Conservation (phyloP, 75 land plant species). For the Pinus tabuliformis region DNA sequence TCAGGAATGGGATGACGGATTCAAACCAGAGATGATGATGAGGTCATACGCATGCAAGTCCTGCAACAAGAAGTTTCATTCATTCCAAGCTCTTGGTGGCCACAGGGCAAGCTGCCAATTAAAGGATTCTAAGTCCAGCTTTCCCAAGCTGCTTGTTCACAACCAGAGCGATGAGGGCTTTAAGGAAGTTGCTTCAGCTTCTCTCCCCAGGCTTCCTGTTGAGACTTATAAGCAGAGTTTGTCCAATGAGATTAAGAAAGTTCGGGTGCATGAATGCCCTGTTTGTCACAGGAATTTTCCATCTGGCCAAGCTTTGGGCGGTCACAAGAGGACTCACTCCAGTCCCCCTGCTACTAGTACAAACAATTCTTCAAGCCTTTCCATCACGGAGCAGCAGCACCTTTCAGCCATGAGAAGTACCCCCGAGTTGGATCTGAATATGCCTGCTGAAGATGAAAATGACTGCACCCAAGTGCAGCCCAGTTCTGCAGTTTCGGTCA, state of each 20-base stretch:
- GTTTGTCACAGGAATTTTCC: constrained; percentile 48
- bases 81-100: constrained; percentile 57
- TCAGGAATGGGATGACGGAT: background rate
- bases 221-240: too few species aligned
- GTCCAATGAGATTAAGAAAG: background rate
- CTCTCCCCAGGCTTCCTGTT: background rate
- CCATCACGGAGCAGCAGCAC: constrained; percentile 3
- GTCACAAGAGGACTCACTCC: constrained; percentile 58
- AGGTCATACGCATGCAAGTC: constrained; percentile 34
- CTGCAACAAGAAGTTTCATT: constrained; percentile 25
- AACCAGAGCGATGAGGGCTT: too few species aligned
- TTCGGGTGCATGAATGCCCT: constrained; percentile 42
- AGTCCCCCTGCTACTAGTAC: background rate
- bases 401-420: background rate
- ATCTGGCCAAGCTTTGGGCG: constrained; percentile 72
- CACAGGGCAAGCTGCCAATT: constrained; percentile 33
- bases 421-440: constrained; percentile 48
- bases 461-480: background rate
- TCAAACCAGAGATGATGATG: background rate
- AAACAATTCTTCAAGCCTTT: background rate
- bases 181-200: too few species aligned
- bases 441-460: constrained; percentile 47
- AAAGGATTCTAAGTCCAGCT: too few species aligned
- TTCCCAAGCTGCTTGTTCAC: too few species aligned
- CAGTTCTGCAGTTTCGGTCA: background rate